These are phyloP conservation scores for Populus hybrid DNA, from an alignment of 441 rosid genomes.

Conservation along the genomic window DNA sequence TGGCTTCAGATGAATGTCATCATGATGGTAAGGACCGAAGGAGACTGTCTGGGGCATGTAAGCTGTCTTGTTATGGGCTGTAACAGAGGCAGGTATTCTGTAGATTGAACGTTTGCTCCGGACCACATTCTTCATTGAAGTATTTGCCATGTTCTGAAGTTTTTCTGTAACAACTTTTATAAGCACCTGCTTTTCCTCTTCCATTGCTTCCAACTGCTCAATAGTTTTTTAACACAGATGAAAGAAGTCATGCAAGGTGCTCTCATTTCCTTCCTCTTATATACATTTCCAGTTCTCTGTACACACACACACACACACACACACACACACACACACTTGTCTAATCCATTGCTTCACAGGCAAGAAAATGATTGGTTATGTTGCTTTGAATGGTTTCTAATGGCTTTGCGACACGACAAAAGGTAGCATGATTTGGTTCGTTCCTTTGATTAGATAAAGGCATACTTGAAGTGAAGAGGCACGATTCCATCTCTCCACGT, in stretches of 20 bases:
- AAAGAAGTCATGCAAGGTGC: background rate
- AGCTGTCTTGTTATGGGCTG: slow-evolving; percentile 30
- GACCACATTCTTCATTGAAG: slow-evolving; percentile 5
- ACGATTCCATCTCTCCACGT: background rate
- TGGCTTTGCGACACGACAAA: background rate
- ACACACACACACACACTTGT: no score
- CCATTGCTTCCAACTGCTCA: background rate
- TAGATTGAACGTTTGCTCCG: slow-evolving; percentile 41
- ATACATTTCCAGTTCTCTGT: background rate
- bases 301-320: no score
- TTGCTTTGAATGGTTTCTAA: background rate
- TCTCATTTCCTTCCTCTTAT: background rate
- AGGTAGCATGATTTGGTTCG: background rate
- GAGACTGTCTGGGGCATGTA: slow-evolving; percentile 38
- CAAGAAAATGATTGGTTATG: background rate
- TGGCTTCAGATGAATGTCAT: slow-evolving; percentile 14
- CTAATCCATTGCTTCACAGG: background rate
- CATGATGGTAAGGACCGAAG: slow-evolving; percentile 45
- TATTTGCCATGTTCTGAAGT: slow-evolving; percentile 16
- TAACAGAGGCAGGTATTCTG: slow-evolving; percentile 24
- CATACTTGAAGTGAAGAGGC: background rate
- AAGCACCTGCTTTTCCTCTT: slow-evolving; percentile 18
- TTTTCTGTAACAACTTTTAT: slow-evolving; percentile 14
- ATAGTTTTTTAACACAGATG: background rate
- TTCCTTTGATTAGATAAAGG: background rate